These are phyloP conservation scores for Fraxinus quadrangulata DNA, from an alignment of 257 asterid species.

Conservation along the genomic window DNA sequence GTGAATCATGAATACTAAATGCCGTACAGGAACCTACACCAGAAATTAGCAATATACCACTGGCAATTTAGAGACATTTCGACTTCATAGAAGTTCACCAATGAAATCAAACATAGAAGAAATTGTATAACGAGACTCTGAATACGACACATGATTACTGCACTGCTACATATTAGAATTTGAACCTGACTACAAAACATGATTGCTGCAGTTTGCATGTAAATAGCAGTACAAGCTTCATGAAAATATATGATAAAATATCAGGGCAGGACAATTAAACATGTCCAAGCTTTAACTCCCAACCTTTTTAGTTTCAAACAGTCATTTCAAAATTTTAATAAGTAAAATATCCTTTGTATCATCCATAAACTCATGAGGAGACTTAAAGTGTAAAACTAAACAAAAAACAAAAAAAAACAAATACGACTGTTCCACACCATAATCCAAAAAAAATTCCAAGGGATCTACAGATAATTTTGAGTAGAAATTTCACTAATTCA, in stretches of 20 bases:
- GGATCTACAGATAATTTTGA: not conserved
- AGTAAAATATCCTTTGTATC: not conserved
- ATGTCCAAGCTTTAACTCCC: not conserved
- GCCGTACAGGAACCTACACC: conserved; percentile 89
- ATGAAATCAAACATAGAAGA: conserved; percentile 1
- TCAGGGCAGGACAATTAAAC: too few relatives aligned
- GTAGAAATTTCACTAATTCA: not conserved
- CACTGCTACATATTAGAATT: not conserved
- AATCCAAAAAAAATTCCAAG: not conserved
- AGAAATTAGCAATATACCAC: conserved; percentile 22
- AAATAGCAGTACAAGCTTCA: not conserved
- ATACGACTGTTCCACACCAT: not conserved
- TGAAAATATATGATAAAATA: conserved; percentile 11
- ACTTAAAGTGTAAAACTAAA: not conserved
- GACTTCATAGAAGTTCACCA: conserved; percentile 19
- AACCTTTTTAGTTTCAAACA: not conserved
- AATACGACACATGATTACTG: not conserved
- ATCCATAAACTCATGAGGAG: conserved; percentile 13
- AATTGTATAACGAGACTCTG: conserved; percentile 3
- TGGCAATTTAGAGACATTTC: conserved; percentile 1
- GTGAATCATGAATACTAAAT: conserved; percentile 93
- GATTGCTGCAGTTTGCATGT: not conserved
- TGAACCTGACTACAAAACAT: not conserved
- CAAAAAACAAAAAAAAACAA: too few relatives aligned
- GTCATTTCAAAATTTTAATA: not conserved